Evolutionary conservation across 495 filamentous ascomycete genomes (phyloP).

Genomic region (Hypoxylon intermedium): DNA sequence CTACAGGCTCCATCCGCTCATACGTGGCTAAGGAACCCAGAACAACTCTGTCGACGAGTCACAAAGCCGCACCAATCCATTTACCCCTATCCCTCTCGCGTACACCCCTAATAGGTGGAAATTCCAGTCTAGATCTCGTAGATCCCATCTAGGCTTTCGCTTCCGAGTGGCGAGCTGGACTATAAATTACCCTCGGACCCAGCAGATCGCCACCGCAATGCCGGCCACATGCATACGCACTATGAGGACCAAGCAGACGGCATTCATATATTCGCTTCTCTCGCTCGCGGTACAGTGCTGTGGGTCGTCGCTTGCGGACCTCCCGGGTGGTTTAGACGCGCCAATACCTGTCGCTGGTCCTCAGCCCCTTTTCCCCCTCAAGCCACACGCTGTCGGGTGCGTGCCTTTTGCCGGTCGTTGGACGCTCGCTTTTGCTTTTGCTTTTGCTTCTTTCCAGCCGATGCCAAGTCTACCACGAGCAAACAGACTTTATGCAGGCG

Average conservation of each 20-base stretch:
- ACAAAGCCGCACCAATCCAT: too few species aligned
- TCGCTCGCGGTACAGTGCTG: too few species aligned
- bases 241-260: too few species aligned
- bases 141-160: conserved; percentile 7
- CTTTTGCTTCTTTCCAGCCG: too few species aligned
- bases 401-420: background rate
- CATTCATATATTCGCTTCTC: too few species aligned
- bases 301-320: background rate
- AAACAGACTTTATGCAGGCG: background rate
- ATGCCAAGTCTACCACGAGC: background rate
- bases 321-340: background rate
- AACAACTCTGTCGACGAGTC: too few species aligned
- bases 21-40: too few species aligned
- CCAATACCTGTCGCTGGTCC: background rate
- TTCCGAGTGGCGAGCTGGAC: background rate
- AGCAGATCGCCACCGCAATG: background rate
- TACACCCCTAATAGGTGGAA: too few species aligned
- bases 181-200: background rate
- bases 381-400: background rate
- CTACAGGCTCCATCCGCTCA: too few species aligned
- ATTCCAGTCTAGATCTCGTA: conserved; percentile 7
- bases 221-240: background rate
- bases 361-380: too few species aligned
- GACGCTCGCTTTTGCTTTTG: too few species aligned
- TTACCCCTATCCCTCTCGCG: too few species aligned